Conservation (phyloP, 2,329 filamentous ascomycete species). For the Fusarium liriodendri region DNA sequence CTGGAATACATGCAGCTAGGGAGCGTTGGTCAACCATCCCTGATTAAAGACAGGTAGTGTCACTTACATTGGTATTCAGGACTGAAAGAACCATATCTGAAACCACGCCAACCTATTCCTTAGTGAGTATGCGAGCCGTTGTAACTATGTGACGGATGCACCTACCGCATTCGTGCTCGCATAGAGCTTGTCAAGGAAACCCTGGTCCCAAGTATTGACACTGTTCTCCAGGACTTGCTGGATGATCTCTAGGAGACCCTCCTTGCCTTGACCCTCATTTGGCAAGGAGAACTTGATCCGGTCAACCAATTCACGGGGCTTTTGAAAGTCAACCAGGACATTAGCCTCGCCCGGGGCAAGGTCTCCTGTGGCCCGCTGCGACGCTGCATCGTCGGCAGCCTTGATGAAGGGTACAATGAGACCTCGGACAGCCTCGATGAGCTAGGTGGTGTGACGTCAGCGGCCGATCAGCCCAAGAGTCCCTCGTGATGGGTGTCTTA, state of each 20-base stretch:
- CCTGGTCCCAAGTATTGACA: conserved; percentile 99
- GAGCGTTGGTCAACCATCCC: conserved; percentile 11
- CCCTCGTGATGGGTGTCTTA: conserved; percentile 29
- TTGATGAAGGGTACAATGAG: conserved; percentile 78
- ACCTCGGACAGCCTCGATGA: conserved; percentile 74
- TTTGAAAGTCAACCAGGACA: conserved; percentile 72
- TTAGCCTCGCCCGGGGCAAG: conserved; percentile 59
- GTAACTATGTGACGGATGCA: conserved; percentile 9
- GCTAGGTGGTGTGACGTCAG: conserved; percentile 56
- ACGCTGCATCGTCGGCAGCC: conserved; percentile 72
- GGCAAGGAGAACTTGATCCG: conserved; percentile 71
- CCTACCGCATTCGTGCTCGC: conserved; percentile 84
- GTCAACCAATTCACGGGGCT: conserved; percentile 67
- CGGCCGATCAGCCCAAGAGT: conserved; percentile 21
- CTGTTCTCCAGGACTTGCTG: conserved; percentile 81
- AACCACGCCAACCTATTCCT: conserved; percentile 77
- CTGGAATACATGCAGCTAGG: conserved; percentile 80
- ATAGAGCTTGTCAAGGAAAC: conserved; percentile 96
- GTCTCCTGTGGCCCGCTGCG: conserved; percentile 63
- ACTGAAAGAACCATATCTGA: conserved; percentile 86
- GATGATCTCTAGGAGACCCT: conserved; percentile 79
- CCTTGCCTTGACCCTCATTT: conserved; percentile 69
- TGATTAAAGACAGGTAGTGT: neutral
- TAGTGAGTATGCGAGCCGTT: conserved; percentile 9
- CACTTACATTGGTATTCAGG: conserved; percentile 86